These are phyloP conservation scores for Jatropha multifida DNA, from an alignment of 441 rosid species.

Conservation along the genomic window DNA sequence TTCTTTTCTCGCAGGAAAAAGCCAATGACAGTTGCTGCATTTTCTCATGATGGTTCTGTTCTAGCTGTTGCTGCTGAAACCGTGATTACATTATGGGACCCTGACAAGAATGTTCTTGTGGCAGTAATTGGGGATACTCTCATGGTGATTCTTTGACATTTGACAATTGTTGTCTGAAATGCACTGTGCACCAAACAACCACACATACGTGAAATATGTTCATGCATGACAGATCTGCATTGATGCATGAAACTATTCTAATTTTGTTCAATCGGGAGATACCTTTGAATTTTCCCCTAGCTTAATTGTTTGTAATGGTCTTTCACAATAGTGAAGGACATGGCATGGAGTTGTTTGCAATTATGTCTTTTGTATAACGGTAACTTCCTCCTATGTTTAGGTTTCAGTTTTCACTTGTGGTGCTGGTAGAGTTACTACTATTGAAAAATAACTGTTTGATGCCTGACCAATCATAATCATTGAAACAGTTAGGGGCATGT, in stretches of 20 bases:
- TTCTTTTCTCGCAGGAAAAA: slow-evolving; percentile 54
- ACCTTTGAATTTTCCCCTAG: neutral
- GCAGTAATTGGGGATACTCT: slow-evolving; percentile 76
- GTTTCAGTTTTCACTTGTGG: neutral
- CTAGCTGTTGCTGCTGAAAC: slow-evolving; percentile 96
- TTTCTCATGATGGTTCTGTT: slow-evolving; percentile 96
- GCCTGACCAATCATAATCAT: neutral
- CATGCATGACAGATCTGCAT: neutral
- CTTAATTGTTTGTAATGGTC: neutral
- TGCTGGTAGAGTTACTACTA: neutral
- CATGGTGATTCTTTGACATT: slow-evolving; percentile 41
- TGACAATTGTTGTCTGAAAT: slow-evolving; percentile 2
- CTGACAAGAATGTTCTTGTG: slow-evolving; percentile 72
- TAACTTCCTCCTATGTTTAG: neutral
- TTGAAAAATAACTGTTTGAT: neutral
- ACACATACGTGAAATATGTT: neutral
- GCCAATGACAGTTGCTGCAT: slow-evolving; percentile 92
- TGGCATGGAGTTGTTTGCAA: neutral
- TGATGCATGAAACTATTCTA: neutral
- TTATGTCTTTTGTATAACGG: neutral
- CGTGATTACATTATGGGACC: slow-evolving; percentile 89
- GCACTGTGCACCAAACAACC: neutral
- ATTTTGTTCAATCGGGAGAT: neutral
- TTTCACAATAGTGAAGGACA: neutral
- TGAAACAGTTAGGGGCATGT: neutral